Conservation (phyloP, 2,329 filamentous ascomycete genomes). For the Mycosphaerella sp. region DNA sequence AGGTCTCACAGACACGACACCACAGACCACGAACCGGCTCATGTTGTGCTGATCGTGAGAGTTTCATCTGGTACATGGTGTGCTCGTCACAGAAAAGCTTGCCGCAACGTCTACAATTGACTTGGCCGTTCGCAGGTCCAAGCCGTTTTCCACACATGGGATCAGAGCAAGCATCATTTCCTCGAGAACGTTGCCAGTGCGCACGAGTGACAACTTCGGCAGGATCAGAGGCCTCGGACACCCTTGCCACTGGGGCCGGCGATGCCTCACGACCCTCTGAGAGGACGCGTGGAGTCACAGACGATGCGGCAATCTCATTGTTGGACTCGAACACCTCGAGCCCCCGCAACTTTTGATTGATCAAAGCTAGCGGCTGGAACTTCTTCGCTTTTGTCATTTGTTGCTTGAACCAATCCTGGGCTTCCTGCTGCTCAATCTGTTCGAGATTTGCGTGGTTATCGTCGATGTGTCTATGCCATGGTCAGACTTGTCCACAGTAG, state of each 20-base stretch:
- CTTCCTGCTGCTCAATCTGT: slow-evolving; percentile 82
- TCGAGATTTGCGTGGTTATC: slow-evolving; percentile 86
- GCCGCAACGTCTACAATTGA: slow-evolving; percentile 92
- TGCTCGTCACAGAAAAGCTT: slow-evolving; percentile 94
- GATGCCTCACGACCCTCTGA: slow-evolving; percentile 26
- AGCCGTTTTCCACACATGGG: slow-evolving; percentile 76
- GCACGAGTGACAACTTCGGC: slow-evolving; percentile 81
- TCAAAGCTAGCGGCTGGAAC: slow-evolving; percentile 82
- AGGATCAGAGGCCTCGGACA: slow-evolving; percentile 54
- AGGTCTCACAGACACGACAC: slow-evolving; percentile 97
- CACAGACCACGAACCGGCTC: slow-evolving; percentile 86
- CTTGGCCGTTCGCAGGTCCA: slow-evolving; percentile 69
- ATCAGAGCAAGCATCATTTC: slow-evolving; percentile 76
- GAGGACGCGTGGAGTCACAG: slow-evolving; percentile 17
- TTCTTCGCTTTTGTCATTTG: slow-evolving; percentile 89
- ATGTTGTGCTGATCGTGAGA: slow-evolving; percentile 80
- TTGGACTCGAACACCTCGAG: slow-evolving; percentile 93
- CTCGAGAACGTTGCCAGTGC: slow-evolving; percentile 78
- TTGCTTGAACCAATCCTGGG: slow-evolving; percentile 94
- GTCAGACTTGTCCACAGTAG: slow-evolving; percentile 14
- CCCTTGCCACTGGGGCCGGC: slow-evolving; percentile 24
- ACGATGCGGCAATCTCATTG: slow-evolving; percentile 48
- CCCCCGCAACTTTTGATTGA: slow-evolving; percentile 90
- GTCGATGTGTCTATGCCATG: slow-evolving; percentile 61
- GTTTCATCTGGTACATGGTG: slow-evolving; percentile 99